Evolutionary conservation across 495 filamentous ascomycete genomes (phyloP).

Genomic region (Penicillium soppii): DNA sequence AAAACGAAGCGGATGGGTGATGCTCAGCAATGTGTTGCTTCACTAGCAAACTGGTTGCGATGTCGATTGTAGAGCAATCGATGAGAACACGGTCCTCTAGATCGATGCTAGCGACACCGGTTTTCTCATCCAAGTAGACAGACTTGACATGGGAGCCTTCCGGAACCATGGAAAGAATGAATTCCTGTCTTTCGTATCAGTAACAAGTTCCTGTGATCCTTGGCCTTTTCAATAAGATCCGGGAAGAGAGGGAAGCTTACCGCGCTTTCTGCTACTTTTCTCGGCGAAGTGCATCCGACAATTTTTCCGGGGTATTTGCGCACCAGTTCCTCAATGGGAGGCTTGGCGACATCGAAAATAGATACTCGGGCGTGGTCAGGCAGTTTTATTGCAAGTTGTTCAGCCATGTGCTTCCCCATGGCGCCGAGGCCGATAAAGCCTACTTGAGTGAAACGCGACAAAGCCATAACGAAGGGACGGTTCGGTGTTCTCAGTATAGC

Average conservation of each 20-base stretch:
- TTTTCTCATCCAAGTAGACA: conserved; percentile 45
- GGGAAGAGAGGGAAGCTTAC: no score
- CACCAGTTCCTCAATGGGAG: neutral
- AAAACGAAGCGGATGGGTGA: conserved; percentile 31
- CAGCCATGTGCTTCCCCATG: neutral
- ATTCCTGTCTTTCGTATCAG: no score
- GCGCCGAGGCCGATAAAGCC: neutral
- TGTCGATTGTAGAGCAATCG: conserved; percentile 49
- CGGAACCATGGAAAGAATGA: conserved; percentile 65
- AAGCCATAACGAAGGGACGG: no score
- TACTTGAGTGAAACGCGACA: no score
- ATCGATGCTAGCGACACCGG: conserved; percentile 32
- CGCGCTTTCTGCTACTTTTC: neutral
- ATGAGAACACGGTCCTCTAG: conserved; percentile 33
- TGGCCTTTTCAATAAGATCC: no score
- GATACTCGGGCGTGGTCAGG: neutral
- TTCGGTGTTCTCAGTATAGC: no score
- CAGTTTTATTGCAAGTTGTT: neutral
- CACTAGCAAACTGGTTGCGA: conserved; percentile 37
- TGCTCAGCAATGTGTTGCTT: conserved; percentile 21
- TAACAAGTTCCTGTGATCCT: no score
- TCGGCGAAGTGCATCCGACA: neutral
- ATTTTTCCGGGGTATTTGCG: neutral
- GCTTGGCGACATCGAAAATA: neutral
- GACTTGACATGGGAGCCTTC: conserved; percentile 62